phyloP scores from a whole-genome alignment of 176 grass and related monocot species.

The Avena sativa region DNA sequence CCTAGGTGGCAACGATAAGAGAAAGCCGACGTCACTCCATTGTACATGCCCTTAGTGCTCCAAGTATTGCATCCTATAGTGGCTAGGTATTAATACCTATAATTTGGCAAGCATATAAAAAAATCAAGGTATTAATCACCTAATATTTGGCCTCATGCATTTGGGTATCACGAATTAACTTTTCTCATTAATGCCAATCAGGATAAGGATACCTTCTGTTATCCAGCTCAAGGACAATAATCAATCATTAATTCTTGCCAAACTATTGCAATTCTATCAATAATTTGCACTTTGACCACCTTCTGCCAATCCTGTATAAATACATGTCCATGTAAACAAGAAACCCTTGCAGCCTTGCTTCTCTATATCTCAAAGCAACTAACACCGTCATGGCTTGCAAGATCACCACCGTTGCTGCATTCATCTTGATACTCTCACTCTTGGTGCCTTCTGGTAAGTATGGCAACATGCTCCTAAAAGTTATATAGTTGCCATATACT shows the following conservation, averaged over 20 bases:
- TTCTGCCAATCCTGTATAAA: neutral
- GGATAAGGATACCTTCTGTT: neutral
- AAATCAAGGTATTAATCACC: neutral
- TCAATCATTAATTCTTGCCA: neutral
- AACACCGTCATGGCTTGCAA: constrained; percentile 10
- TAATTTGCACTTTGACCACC: neutral
- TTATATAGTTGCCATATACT: neutral
- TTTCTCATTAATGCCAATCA: neutral
- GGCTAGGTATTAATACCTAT: neutral
- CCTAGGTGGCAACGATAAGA: too few relatives aligned
- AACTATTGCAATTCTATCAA: neutral
- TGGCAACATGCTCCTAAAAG: neutral
- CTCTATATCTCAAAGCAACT: neutral
- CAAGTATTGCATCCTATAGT: neutral
- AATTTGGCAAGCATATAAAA: neutral
- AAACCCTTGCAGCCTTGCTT: neutral
- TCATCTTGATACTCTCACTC: neutral
- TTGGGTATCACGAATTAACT: neutral
- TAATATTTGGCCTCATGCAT: neutral
- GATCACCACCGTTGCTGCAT: neutral
- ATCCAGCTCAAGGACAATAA: neutral
- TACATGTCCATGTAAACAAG: neutral
- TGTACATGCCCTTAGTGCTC: too few relatives aligned
- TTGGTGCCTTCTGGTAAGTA: neutral
- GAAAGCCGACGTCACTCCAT: too few relatives aligned